phyloP scores from a whole-genome alignment of 768 basidiomycete species.

The Mycena rebaudengoi region DNA sequence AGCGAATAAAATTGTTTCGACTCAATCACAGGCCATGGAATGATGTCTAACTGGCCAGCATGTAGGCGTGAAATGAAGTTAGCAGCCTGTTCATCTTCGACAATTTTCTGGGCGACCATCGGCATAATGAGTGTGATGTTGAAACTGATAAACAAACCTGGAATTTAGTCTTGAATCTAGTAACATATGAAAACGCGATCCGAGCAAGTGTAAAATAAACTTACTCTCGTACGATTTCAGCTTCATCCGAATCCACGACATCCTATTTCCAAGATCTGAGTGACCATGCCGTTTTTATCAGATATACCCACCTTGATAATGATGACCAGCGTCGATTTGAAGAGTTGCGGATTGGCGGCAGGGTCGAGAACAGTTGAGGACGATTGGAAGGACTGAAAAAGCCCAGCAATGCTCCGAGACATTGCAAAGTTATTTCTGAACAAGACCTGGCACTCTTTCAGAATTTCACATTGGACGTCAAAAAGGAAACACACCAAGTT shows the following conservation, averaged over 20 bases:
- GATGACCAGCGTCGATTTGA: slow-evolving; percentile 65
- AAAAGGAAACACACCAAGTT: slow-evolving; percentile 54
- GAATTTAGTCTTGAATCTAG: slow-evolving; percentile 64
- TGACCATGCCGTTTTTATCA: background rate
- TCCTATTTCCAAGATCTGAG: no score
- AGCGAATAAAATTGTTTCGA: slow-evolving; percentile 65
- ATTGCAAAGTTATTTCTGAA: slow-evolving; percentile 74
- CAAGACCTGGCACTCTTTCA: slow-evolving; percentile 50
- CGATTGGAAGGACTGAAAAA: slow-evolving; percentile 70
- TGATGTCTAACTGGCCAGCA: slow-evolving; percentile 59
- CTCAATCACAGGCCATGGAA: slow-evolving; percentile 75
- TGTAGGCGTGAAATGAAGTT: slow-evolving; percentile 74
- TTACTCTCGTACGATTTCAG: slow-evolving; percentile 65
- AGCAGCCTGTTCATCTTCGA: slow-evolving; percentile 62
- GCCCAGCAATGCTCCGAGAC: slow-evolving; percentile 64
- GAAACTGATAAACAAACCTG: slow-evolving; percentile 25
- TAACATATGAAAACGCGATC: background rate
- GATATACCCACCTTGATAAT: slow-evolving; percentile 75
- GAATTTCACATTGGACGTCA: background rate
- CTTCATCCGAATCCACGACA: slow-evolving; percentile 66
- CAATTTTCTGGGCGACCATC: slow-evolving; percentile 65
- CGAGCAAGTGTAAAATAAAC: slow-evolving; percentile 25
- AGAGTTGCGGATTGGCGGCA: slow-evolving; percentile 62
- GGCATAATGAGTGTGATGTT: slow-evolving; percentile 65
- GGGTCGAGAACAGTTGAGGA: slow-evolving; percentile 66